A percentile compares a stretch with the other conserved stretches of the same genome.
Conservation (phyloP, 768 basidiomycete species). For the Agaricus subrufescens region DNA sequence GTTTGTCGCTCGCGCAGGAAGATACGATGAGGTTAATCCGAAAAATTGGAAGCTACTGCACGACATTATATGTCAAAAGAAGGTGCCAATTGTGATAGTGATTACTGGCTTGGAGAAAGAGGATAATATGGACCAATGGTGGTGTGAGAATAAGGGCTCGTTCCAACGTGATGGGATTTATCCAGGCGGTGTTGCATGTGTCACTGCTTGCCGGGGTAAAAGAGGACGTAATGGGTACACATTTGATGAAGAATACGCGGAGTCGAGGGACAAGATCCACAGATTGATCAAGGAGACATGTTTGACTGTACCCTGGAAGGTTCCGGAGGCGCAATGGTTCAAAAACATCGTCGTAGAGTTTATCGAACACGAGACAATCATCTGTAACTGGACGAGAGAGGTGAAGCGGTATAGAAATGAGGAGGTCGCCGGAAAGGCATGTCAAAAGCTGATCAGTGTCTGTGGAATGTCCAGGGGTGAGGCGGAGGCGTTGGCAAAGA, state of each 20-base stretch:
- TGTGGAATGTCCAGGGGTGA: conserved; percentile 1
- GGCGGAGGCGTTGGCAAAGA: background rate
- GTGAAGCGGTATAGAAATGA: background rate
- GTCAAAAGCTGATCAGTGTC: background rate
- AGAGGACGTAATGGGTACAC: background rate
- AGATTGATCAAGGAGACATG: conserved; percentile 4
- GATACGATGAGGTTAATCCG: conserved; percentile 25
- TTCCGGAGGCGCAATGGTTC: conserved; percentile 4
- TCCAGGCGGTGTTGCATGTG: conserved; percentile 28
- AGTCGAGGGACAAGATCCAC: background rate
- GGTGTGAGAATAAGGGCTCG: conserved; percentile 22
- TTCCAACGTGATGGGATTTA: conserved; percentile 27
- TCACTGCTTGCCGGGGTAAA: conserved; percentile 33
- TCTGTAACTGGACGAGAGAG: background rate
- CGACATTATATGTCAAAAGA: conserved; percentile 29
- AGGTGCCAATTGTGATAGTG: conserved; percentile 36
- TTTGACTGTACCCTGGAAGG: background rate
- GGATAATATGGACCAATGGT: conserved; percentile 22
- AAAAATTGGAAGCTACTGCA: conserved; percentile 34
- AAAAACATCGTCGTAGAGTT: background rate
- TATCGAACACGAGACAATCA: background rate
- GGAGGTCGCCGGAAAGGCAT: background rate
- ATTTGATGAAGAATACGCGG: conserved; percentile 11
- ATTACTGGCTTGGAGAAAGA: conserved; percentile 35
- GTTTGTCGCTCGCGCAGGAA: conserved; percentile 34